A percentile compares a stretch with the other conserved stretches of the same genome.
Evolutionary conservation across 148 eudicot genomes (phyloP).

Genomic region (Silene uniflora): DNA sequence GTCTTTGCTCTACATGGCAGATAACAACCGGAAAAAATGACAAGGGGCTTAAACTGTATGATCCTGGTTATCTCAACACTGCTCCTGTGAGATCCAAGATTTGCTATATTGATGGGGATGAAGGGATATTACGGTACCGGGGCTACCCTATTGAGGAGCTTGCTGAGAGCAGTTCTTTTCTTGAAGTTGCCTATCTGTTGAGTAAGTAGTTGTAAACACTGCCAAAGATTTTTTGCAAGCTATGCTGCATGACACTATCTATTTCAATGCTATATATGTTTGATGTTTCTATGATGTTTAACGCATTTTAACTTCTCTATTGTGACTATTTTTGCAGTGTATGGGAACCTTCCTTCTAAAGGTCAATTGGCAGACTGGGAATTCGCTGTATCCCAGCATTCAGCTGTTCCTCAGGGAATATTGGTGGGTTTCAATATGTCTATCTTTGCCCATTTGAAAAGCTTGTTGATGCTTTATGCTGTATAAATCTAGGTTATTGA

Average conservation of each 20-base stretch:
- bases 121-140: constrained; percentile 89
- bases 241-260: neutral
- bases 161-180: constrained; percentile 88
- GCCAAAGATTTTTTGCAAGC: constrained; percentile 2
- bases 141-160: constrained; percentile 96
- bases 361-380: constrained; percentile 92
- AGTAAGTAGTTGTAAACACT: constrained; percentile 44
- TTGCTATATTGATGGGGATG: constrained; percentile 98
- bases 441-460: neutral
- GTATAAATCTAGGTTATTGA: neutral
- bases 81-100: constrained; percentile 96
- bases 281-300: neutral
- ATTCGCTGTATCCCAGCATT: constrained; percentile 88
- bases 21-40: constrained; percentile 81
- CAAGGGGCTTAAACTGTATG: constrained; percentile 91
- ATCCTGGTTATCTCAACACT: constrained; percentile 97
- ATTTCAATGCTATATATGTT: neutral
- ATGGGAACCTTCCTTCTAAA: constrained; percentile 84
- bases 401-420: constrained; percentile 96
- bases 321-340: constrained; percentile 50
- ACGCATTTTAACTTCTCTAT: neutral
- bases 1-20: constrained; percentile 33
- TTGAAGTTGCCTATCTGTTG: constrained; percentile 90
- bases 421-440: constrained; percentile 42
- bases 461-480: neutral